phyloP scores from a whole-genome alignment of 2,329 filamentous ascomycete genomes.

The Colletotrichum sp. region DNA sequence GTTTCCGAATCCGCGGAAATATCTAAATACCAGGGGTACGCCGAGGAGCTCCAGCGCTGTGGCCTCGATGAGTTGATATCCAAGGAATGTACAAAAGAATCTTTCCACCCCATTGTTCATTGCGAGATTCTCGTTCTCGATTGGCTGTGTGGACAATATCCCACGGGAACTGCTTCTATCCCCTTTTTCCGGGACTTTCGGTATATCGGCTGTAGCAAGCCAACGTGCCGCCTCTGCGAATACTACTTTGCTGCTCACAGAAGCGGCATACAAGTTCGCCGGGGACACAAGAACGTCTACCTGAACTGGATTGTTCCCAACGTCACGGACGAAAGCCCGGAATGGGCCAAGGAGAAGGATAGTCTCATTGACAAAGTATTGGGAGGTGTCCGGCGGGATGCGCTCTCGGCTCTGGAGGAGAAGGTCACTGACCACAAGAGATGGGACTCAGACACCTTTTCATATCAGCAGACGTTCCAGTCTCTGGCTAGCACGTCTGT shows the following conservation, averaged over 20 bases:
- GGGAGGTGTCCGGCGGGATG: not conserved
- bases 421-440: slow-evolving; percentile 2
- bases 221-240: slow-evolving; percentile 24
- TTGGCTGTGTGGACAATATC: not conserved
- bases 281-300: slow-evolving; percentile 23
- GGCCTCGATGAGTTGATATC: not conserved
- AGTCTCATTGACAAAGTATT: not conserved
- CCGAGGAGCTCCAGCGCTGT: not conserved
- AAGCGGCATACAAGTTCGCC: slow-evolving; percentile 18
- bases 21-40: not conserved
- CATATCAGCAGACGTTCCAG: not conserved
- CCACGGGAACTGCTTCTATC: not conserved
- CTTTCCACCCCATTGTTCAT: slow-evolving; percentile 18
- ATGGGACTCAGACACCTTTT: not conserved
- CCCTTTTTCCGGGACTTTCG: slow-evolving; percentile 15
- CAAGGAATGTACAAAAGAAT: not conserved
- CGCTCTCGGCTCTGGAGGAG: not conserved
- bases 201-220: slow-evolving; percentile 28
- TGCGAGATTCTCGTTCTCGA: slow-evolving; percentile 22
- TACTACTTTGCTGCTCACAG: slow-evolving; percentile 23
- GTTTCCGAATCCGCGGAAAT: not conserved
- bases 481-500: not conserved
- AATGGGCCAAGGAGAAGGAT: not conserved
- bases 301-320: slow-evolving; percentile 21
- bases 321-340: not conserved